Conservation (phyloP, 345 rosid genomes). For the Hibiscus mutabilis region DNA sequence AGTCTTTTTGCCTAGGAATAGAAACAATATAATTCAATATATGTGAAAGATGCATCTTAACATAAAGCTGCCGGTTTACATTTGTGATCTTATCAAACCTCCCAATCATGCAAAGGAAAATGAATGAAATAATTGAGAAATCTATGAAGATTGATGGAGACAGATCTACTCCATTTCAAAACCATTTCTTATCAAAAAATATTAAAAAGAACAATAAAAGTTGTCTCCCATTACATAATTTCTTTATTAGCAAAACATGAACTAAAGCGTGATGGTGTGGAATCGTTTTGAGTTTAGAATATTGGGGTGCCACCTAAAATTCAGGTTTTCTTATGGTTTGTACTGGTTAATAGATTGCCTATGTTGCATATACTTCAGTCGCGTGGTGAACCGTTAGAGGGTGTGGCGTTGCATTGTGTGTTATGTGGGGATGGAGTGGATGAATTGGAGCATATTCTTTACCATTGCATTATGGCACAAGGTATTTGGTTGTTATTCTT, state of each 20-base stretch:
- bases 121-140: neutral
- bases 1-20: neutral
- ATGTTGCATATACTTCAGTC: too few relatives aligned
- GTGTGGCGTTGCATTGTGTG: too few relatives aligned
- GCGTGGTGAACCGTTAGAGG: too few relatives aligned
- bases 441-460: too few relatives aligned
- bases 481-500: too few relatives aligned
- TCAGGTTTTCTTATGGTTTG: too few relatives aligned
- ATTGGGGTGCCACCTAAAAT: too few relatives aligned
- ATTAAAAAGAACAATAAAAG: neutral
- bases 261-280: too few relatives aligned
- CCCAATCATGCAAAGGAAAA: neutral
- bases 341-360: too few relatives aligned
- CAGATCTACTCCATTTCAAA: neutral
- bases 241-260: neutral
- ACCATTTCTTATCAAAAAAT: neutral
- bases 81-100: neutral
- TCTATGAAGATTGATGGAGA: neutral
- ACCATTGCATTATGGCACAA: too few relatives aligned
- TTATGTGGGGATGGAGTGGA: too few relatives aligned
- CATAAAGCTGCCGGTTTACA: neutral
- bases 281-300: too few relatives aligned
- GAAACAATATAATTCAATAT: neutral
- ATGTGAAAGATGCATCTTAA: neutral
- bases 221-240: slow-evolving; percentile 7